phyloP scores from a whole-genome alignment of 2,329 filamentous ascomycete species.

The Rosellinia necatrix region DNA sequence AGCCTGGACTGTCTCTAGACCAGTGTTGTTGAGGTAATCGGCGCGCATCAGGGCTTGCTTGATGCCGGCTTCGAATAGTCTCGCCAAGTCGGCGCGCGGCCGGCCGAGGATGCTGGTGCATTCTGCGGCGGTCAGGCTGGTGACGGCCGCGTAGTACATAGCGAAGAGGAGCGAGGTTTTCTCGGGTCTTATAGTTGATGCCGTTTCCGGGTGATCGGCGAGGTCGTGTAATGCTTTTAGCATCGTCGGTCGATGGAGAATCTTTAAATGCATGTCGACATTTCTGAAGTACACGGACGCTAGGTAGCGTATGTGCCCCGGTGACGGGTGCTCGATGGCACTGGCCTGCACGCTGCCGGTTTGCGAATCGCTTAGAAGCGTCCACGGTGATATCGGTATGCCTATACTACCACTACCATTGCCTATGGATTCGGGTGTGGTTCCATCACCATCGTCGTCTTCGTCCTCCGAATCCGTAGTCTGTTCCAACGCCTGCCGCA shows the following conservation, averaged over 20 bases:
- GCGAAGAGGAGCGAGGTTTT: constrained; percentile 48
- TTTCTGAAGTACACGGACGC: constrained; percentile 45
- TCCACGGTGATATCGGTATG: constrained; percentile 23
- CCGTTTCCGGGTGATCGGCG: constrained; percentile 37
- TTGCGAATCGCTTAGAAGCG: constrained; percentile 37
- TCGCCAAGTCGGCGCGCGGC: constrained; percentile 41
- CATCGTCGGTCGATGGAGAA: constrained; percentile 50
- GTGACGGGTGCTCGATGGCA: constrained; percentile 42
- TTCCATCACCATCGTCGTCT: constrained; percentile 38
- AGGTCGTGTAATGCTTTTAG: constrained; percentile 41
- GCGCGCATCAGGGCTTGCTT: constrained; percentile 48
- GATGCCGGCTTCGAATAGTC: constrained; percentile 41
- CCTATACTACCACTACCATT: constrained; percentile 14
- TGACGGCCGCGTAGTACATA: constrained; percentile 49
- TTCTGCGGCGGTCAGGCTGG: constrained; percentile 39
- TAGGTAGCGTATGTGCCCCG: constrained; percentile 45
- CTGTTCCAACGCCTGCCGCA: constrained; percentile 50
- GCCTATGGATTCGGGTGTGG: constrained; percentile 30
- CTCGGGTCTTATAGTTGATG: constrained; percentile 31
- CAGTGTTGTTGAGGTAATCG: constrained; percentile 49
- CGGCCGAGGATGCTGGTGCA: constrained; percentile 44
- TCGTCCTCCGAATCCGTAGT: constrained; percentile 47
- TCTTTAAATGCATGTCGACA: constrained; percentile 51
- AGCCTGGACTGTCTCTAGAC: constrained; percentile 48
- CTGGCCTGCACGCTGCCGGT: constrained; percentile 9